Evolutionary conservation across 768 basidiomycete genomes (phyloP).

Genomic region (Mycena alexandri): DNA sequence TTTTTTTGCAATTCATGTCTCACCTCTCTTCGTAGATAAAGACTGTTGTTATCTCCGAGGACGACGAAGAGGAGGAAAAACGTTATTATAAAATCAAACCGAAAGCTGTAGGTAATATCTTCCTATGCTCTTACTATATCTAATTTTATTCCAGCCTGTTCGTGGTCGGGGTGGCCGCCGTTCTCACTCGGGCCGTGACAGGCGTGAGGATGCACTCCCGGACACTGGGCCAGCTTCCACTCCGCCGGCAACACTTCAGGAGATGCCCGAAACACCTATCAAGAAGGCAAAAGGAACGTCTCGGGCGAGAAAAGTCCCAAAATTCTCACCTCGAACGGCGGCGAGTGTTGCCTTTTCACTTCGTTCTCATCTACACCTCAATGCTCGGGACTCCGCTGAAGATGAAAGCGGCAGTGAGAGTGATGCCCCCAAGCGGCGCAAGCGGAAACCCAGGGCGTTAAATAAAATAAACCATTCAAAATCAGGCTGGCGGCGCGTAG

Average conservation of each 20-base stretch:
- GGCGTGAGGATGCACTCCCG: not conserved
- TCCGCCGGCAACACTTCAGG: not conserved
- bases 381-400: not conserved
- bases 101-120: not conserved
- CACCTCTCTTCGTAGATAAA: not conserved
- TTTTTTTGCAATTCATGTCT: not conserved
- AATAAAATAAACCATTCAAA: not conserved
- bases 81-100: not conserved
- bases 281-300: not conserved
- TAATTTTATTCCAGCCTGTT: not conserved
- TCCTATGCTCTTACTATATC: not conserved
- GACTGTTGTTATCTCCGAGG: not conserved
- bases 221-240: not conserved
- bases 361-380: not conserved
- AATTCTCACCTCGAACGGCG: not conserved
- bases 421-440: not conserved
- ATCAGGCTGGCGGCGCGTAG: not conserved
- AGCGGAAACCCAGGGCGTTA: conserved; percentile 1
- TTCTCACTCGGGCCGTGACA: not conserved
- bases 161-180: not conserved
- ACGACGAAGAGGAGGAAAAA: not conserved
- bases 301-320: not conserved
- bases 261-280: conserved; percentile 3
- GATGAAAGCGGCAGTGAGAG: not conserved
- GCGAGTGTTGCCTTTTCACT: not conserved